phyloP scores from a whole-genome alignment of 1,284 basidiomycete species.

The Pseudozyma thailandica region DNA sequence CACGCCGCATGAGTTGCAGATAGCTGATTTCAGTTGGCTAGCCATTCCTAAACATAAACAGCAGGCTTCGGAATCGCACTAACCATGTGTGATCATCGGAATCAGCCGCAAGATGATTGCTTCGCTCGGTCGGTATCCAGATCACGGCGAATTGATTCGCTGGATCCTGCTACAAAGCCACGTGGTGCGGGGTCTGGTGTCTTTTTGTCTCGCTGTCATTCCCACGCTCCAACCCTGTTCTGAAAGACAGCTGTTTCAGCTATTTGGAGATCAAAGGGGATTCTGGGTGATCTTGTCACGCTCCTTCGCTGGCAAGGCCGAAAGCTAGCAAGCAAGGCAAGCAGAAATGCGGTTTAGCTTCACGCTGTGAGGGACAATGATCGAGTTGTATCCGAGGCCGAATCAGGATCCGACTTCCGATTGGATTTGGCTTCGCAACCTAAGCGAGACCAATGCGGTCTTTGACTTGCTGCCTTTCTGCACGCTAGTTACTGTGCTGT shows the following conservation, averaged over 20 bases:
- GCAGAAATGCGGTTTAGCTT: neutral
- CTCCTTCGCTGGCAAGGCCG: no score
- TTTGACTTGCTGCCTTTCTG: neutral
- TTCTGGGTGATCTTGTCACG: no score
- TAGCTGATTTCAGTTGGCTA: neutral
- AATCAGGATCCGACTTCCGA: neutral
- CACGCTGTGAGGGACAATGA: neutral
- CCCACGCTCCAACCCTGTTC: no score
- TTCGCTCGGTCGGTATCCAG: neutral
- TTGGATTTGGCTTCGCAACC: neutral
- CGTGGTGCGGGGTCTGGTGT: neutral
- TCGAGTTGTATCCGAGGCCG: neutral
- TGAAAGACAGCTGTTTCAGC: no score
- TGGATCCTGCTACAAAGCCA: neutral
- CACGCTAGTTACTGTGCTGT: neutral
- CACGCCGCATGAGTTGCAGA: no score
- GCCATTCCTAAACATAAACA: neutral
- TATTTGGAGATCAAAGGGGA: no score
- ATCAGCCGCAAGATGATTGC: neutral
- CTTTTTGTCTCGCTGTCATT: neutral
- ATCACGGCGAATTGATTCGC: neutral
- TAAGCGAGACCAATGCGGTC: neutral
- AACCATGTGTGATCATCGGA: neutral
- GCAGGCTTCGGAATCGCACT: no score
- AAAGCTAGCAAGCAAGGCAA: neutral